These are phyloP conservation scores for Globisporangium yorkense DNA, from an alignment of 352 stramenopile genomes.

Conservation along the genomic window DNA sequence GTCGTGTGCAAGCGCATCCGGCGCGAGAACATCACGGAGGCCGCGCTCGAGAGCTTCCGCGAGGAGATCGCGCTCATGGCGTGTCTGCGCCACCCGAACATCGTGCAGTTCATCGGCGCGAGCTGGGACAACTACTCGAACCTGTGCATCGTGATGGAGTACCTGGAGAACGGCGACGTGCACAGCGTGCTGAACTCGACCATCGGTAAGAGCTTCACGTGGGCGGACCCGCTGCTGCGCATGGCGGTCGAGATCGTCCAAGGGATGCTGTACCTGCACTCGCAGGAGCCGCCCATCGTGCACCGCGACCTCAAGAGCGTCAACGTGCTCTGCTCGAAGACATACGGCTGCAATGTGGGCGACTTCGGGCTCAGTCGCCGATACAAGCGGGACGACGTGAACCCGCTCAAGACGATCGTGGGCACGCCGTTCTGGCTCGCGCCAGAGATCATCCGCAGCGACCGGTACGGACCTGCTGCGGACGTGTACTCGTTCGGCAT, in stretches of 20 bases:
- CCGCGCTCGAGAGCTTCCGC: constrained; percentile 67
- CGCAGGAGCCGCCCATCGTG: constrained; percentile 75
- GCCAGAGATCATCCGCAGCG: constrained; percentile 84
- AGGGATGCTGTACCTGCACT: constrained; percentile 87
- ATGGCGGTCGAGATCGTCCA: constrained; percentile 84
- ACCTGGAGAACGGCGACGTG: constrained; percentile 87
- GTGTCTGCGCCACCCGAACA: constrained; percentile 80
- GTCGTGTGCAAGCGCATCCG: constrained; percentile 87
- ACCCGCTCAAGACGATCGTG: constrained; percentile 79
- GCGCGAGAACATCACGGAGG: constrained; percentile 72
- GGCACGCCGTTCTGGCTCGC: constrained; percentile 86
- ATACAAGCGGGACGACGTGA: constrained; percentile 70
- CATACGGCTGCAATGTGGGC: constrained; percentile 84
- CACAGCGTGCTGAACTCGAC: constrained; percentile 79
- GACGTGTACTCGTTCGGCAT: constrained; percentile 90
- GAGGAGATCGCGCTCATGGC: constrained; percentile 87
- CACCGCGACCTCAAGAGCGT: constrained; percentile 87
- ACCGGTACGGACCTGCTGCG: constrained; percentile 69
- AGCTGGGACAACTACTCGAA: constrained; percentile 88
- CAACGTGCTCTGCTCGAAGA: constrained; percentile 85
- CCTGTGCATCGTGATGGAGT: constrained; percentile 88
- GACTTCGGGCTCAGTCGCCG: constrained; percentile 83
- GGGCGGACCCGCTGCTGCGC: constrained; percentile 80
- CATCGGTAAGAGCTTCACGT: constrained; percentile 77
- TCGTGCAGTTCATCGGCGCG: constrained; percentile 87